Base-by-base conservation (phyloP, 2,329 filamentous ascomycete genomes). In the Colletotrichum liriopes region DNA sequence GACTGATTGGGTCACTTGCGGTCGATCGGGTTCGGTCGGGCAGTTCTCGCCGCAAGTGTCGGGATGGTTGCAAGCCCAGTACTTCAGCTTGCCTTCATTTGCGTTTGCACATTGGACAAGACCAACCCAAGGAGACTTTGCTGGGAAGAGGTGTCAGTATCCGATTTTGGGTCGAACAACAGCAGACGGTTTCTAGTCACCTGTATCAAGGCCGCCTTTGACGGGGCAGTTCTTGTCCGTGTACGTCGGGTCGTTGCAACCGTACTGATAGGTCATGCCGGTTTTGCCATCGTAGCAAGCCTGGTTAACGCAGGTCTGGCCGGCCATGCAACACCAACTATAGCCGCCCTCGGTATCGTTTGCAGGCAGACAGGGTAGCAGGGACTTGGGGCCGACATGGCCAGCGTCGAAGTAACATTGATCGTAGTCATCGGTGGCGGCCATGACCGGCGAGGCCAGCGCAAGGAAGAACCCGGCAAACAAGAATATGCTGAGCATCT, bases 71-170 rank as follows among this genome's bases (percentile, higher is more conserved):
- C 45, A 60, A 0, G 69, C 69, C 69, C 69, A 72, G 65, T 45
- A 72, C 9, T 69, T 72, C 2, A 68, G 51, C 16, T 47, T 14
- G n/a, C 69, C 69, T 29, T 69, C 65, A 37, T 72, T 72, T 14
- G 43, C 61, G 45, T 52, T 68, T 26, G 32, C 6, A 26, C 71
- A 73, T n/a, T 18, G 54, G 23, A 73, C 67, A 3, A 73, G 67
- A 12, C 71, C 71, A 7, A 73, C 14, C 71, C 71, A 73, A 4
- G 71, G 67, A 16, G 71, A 73, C n/a, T 72, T 73, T n/a, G 59
- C 71, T 71, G 12, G 35, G 1, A 26, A 23, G 11, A 14, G 16
- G 5, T 16, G 35, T 67, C 29, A 62, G 29, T 29, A 8, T 11
- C 18, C 1, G 23, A 41, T 26, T 1, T 11, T 16, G 12, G 7